phyloP scores from a whole-genome alignment of 2,329 filamentous ascomycete genomes.

The Paraconiothyrium brasiliense region DNA sequence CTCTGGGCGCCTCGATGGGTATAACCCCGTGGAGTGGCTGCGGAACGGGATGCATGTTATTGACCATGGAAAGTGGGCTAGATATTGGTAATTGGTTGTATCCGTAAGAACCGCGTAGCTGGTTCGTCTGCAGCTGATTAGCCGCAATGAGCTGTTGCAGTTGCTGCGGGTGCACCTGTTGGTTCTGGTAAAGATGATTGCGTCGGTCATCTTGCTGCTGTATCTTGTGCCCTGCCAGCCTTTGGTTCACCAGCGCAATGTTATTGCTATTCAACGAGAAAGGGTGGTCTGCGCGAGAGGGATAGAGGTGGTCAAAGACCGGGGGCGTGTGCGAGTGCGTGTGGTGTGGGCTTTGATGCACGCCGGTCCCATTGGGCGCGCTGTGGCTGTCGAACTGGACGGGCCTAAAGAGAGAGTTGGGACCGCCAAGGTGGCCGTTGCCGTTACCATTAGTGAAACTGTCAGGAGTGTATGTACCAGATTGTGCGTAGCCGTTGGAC shows the following conservation, averaged over 20 bases:
- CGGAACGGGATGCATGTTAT: conserved; percentile 39
- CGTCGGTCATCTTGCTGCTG: conserved; percentile 50
- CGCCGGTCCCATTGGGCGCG: conserved; percentile 54
- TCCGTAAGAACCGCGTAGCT: conserved; percentile 47
- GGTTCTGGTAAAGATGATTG: conserved; percentile 42
- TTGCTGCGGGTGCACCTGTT: conserved; percentile 45
- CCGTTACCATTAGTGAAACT: conserved; percentile 40
- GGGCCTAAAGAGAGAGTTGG: conserved; percentile 51
- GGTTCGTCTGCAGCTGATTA: conserved; percentile 47
- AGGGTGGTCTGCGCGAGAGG: conserved; percentile 54
- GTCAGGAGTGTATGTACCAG: conserved; percentile 49
- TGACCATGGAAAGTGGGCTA: conserved; percentile 48
- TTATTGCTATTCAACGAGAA: conserved; percentile 54
- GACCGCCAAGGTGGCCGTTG: conserved; percentile 34
- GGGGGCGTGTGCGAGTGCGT: conserved; percentile 56
- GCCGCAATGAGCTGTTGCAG: conserved; percentile 48
- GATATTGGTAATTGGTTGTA: conserved; percentile 48
- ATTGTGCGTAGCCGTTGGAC: conserved; percentile 28
- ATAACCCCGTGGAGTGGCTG: conserved; percentile 46
- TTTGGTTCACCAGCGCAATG: conserved; percentile 58
- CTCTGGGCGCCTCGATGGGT: conserved; percentile 52
- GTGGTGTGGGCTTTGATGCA: conserved; percentile 59
- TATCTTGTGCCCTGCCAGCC: conserved; percentile 60
- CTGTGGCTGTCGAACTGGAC: conserved; percentile 47
- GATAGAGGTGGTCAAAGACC: conserved; percentile 54